Evolutionary conservation across 2,329 filamentous ascomycete genomes (phyloP).

Genomic region (Aspergillus caelatus): DNA sequence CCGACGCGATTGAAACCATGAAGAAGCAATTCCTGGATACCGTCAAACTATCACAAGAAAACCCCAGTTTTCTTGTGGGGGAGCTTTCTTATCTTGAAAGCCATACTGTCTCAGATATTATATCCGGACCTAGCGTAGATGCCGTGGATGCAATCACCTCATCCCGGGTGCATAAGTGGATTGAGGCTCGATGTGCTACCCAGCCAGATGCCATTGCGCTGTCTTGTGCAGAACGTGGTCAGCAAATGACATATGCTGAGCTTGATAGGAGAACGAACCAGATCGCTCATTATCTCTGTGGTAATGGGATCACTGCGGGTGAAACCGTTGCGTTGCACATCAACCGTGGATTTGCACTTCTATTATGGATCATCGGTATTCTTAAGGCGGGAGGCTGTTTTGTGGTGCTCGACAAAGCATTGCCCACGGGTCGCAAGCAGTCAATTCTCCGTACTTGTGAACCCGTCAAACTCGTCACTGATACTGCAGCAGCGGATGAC

Average conservation of each 20-base stretch:
- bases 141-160: background rate
- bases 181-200: background rate
- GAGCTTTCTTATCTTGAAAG: background rate
- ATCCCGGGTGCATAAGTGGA: background rate
- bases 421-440: background rate
- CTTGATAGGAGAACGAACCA: background rate
- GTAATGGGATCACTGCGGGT: background rate
- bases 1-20: background rate
- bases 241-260: background rate
- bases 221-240: background rate
- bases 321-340: background rate
- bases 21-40: background rate
- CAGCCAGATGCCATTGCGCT: background rate
- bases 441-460: background rate
- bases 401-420: background rate
- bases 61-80: background rate
- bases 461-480: background rate
- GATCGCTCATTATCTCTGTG: background rate
- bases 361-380: background rate
- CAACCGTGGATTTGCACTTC: background rate
- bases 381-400: background rate
- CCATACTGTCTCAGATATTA: background rate
- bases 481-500: background rate
- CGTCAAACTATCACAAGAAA: background rate
- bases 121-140: background rate